A percentile compares a stretch with the other conserved stretches of the same genome.
Evolutionary conservation across 495 filamentous ascomycete genomes (phyloP).

Genomic region (Melanomma pulvis-pyrius): DNA sequence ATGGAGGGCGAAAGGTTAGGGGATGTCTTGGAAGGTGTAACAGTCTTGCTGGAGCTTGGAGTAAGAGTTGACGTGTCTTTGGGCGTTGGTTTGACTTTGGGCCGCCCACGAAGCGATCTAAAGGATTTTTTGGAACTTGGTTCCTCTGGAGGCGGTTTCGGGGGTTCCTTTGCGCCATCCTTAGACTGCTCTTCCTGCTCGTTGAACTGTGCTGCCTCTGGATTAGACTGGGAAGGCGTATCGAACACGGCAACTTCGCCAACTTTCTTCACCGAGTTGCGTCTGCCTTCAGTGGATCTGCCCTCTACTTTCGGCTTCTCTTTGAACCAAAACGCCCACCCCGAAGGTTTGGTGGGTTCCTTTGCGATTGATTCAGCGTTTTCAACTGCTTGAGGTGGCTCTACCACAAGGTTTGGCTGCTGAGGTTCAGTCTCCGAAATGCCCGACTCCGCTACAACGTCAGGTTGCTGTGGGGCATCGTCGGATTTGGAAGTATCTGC

Average conservation of each 20-base stretch:
- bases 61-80: constrained; percentile 17
- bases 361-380: constrained; percentile 26
- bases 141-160: constrained; percentile 34
- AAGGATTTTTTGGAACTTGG: constrained; percentile 17
- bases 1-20: constrained; percentile 23
- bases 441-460: not conserved
- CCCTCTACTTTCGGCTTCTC: constrained; percentile 54
- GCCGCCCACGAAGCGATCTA: constrained; percentile 18
- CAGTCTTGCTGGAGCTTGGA: constrained; percentile 27
- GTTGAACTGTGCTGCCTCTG: constrained; percentile 61
- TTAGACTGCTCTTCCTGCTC: constrained; percentile 44
- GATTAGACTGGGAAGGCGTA: constrained; percentile 63
- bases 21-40: constrained; percentile 23
- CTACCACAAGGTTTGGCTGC: not conserved
- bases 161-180: constrained; percentile 45
- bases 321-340: constrained; percentile 85
- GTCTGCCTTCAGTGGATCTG: constrained; percentile 47
- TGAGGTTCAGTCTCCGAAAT: not conserved
- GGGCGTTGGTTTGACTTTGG: constrained; percentile 12
- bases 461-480: not conserved
- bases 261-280: constrained; percentile 51
- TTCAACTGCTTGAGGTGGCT: not conserved
- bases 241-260: constrained; percentile 73
- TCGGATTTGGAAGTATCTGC: not conserved
- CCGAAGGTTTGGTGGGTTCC: constrained; percentile 57